Base-by-base conservation (phyloP, 192 early-diverging fungal genomes). In the Coemansia erecta region DNA sequence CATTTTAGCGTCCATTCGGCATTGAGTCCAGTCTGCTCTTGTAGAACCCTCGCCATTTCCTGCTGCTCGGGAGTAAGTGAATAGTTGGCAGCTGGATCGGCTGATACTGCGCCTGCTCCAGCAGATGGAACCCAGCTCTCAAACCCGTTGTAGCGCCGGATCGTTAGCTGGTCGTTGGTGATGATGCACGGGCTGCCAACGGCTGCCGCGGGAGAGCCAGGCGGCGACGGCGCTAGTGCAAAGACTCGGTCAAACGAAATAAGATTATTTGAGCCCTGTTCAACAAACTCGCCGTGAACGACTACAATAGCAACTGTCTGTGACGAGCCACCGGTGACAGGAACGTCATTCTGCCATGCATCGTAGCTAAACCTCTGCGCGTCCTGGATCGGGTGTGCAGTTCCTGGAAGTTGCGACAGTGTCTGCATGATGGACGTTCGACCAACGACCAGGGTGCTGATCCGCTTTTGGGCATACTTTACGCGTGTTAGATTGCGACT, bases 141-240 rank as follows among this genome's bases (percentile, higher is more conserved):
- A 43, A 67, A 77, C 21, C 74, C 74, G 43, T 77, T 77, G 69
- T 77, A 77, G 26, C 69, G 69, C 28, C 74, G 51, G 13, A 77
- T 58, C 0, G 69, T 72, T 14, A 77, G 74, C 61, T 68, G 64
- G 48, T 77, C 74, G 37, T 77, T 70, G 41, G 51, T 57, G 39
- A 77, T 61, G 40, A 60, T 54, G 28, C 74, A 77, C 11, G 74
- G 74, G 56, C 68, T 70, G 8, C 74, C 74, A 8, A 51, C 49
- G 6, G 64, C 45, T 2, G 74, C 74, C 2, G 74, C 74, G 1
- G 69, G 42, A n/a, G 74, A 71, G 12, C 74, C 74, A 4, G 74
- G 74, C 19, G 17, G 43, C 5, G 74, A 56, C 4, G 74, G 68
- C 1, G 56, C 69, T 23, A 77, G 65, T 11, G 58, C 69, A 71